A percentile compares a stretch with the other conserved stretches of the same genome.
These are phyloP conservation scores for Pyracantha coccinea DNA, from an alignment of 331 rosid genomes.

Conservation along the genomic window DNA sequence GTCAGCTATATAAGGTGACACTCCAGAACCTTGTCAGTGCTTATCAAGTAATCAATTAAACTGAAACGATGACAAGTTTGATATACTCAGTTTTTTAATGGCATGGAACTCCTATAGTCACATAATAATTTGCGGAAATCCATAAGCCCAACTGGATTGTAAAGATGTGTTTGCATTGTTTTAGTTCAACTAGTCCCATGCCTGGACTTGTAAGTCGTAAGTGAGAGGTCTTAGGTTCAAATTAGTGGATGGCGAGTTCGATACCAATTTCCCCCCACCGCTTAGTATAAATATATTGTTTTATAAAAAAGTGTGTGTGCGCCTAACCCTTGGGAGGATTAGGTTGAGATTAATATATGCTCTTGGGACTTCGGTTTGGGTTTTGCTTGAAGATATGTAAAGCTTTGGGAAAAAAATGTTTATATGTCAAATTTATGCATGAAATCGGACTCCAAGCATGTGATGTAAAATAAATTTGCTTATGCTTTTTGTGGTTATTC, in stretches of 20 bases:
- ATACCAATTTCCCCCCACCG: too few species aligned
- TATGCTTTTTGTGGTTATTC: not conserved
- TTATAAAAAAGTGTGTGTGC: not conserved
- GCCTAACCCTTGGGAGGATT: not conserved
- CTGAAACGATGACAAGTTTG: not conserved
- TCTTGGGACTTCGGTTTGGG: not conserved
- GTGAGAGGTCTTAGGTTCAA: too few species aligned
- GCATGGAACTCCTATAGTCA: not conserved
- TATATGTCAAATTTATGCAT: not conserved
- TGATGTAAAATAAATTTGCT: not conserved
- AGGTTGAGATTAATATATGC: not conserved
- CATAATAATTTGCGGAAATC: not conserved
- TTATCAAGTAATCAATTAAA: not conserved
- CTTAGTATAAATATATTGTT: too few species aligned
- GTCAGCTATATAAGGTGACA: not conserved
- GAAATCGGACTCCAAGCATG: not conserved
- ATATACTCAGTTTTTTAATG: not conserved
- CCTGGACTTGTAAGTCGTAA: not conserved
- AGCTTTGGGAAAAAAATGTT: too few species aligned
- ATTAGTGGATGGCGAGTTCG: too few species aligned
- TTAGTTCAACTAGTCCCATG: not conserved
- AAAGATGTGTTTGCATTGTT: not conserved
- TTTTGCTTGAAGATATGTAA: not conserved
- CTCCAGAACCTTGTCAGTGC: not conserved
- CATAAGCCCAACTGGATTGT: not conserved